A percentile compares a stretch with the other conserved stretches of the same genome.
These are phyloP conservation scores for Trichoderma aggressivum DNA, from an alignment of 2,329 filamentous ascomycete species.

Conservation along the genomic window DNA sequence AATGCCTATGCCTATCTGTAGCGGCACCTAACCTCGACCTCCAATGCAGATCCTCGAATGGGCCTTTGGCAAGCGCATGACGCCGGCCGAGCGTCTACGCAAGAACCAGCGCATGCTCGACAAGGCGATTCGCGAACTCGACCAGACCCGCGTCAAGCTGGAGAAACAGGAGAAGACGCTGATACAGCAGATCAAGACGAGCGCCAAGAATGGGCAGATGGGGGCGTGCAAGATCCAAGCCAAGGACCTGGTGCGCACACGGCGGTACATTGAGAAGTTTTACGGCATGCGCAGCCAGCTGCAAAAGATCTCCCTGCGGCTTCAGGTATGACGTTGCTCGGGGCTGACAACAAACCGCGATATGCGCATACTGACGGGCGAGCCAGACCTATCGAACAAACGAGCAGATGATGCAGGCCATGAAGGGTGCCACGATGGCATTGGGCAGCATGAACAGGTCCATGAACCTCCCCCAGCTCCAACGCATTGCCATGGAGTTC, in stretches of 20 bases:
- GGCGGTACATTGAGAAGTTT: slow-evolving; percentile 96
- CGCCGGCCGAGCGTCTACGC: slow-evolving; percentile 83
- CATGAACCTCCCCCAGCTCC: slow-evolving; percentile 94
- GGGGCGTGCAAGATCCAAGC: slow-evolving; percentile 98
- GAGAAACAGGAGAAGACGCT: slow-evolving; percentile 99
- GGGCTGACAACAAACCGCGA: background rate
- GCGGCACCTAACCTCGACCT: slow-evolving; percentile 13
- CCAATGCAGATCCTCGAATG: slow-evolving; percentile 81
- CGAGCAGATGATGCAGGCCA: slow-evolving; percentile 99
- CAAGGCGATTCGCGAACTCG: slow-evolving; percentile 94
- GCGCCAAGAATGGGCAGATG: slow-evolving; percentile 96
- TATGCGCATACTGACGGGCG: slow-evolving; percentile 17
- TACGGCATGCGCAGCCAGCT: slow-evolving; percentile 97
- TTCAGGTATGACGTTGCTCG: slow-evolving; percentile 62
- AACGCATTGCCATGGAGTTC: slow-evolving; percentile 98
- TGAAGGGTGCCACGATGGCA: slow-evolving; percentile 94
- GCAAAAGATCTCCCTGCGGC: slow-evolving; percentile 89
- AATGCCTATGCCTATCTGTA: background rate
- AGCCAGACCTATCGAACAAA: slow-evolving; percentile 89
- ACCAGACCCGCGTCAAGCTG: slow-evolving; percentile 90
- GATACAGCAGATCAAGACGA: slow-evolving; percentile 94
- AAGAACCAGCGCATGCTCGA: slow-evolving; percentile 96
- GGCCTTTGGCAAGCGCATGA: slow-evolving; percentile 99
- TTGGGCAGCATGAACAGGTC: slow-evolving; percentile 95
- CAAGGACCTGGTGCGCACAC: slow-evolving; percentile 90